Conservation (phyloP, 2,329 filamentous ascomycete genomes). For the Metarhizium brunneum region DNA sequence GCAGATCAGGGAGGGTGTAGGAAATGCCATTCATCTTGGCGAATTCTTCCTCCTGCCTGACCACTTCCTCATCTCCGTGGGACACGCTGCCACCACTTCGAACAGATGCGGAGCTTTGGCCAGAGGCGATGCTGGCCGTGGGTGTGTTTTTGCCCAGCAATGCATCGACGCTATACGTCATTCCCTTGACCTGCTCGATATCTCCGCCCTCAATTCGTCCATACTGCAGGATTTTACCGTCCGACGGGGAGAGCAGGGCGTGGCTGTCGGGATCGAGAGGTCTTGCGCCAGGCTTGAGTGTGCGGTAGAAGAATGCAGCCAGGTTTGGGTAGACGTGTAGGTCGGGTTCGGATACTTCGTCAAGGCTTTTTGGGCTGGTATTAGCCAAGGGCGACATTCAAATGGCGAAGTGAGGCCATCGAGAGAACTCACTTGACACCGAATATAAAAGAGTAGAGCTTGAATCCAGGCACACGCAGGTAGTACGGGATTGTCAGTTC, state of each 20-base stretch:
- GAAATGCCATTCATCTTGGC: conserved; percentile 90
- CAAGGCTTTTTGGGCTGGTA: conserved; percentile 41
- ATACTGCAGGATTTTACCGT: conserved; percentile 86
- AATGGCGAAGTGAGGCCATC: neutral
- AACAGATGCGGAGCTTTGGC: conserved; percentile 13
- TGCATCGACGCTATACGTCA: conserved; percentile 94
- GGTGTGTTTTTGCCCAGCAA: conserved; percentile 64
- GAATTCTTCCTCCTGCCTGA: conserved; percentile 84
- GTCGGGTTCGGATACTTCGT: conserved; percentile 81
- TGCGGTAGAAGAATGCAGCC: conserved; percentile 94
- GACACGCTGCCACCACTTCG: conserved; percentile 17
- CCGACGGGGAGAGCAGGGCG: conserved; percentile 77
- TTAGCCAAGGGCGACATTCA: neutral
- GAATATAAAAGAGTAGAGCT: conserved; percentile 82
- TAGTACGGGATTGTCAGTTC: conserved; percentile 82
- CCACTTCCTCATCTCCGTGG: conserved; percentile 50
- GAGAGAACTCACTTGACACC: conserved; percentile 57
- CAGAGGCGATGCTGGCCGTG: conserved; percentile 37
- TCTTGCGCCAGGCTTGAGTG: conserved; percentile 77
- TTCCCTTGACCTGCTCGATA: conserved; percentile 97
- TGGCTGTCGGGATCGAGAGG: conserved; percentile 75
- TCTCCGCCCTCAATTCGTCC: conserved; percentile 87
- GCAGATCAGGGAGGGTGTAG: conserved; percentile 80
- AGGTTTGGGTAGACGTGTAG: conserved; percentile 87
- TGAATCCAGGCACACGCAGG: conserved; percentile 81